phyloP scores from a whole-genome alignment of 805 yeast species.

The Nakazawaea siamensis region DNA sequence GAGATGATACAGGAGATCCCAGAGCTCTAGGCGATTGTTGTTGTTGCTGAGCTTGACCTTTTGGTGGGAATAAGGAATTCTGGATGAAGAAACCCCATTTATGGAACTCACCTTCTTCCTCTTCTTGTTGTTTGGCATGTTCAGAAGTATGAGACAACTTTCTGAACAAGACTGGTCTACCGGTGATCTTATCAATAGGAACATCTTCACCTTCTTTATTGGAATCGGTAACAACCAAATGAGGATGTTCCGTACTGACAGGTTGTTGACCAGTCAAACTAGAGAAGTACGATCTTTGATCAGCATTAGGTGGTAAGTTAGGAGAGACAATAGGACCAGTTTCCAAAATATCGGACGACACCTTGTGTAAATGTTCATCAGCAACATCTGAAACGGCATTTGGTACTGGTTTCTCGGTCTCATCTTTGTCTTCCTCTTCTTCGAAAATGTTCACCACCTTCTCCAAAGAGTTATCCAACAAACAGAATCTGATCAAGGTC shows the following conservation, averaged over 20 bases:
- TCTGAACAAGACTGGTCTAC: conserved; percentile 60
- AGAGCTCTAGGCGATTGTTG: background rate
- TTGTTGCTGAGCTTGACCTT: background rate
- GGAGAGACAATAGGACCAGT: conserved; percentile 48
- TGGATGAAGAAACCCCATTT: conserved; percentile 76
- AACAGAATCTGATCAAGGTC: conserved; percentile 41
- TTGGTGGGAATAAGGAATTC: conserved; percentile 20
- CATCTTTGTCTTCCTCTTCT: conserved; percentile 28
- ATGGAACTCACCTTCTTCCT: conserved; percentile 89
- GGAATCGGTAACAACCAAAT: conserved; percentile 64
- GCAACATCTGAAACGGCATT: background rate
- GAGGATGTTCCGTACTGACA: conserved; percentile 40
- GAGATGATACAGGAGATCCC: background rate
- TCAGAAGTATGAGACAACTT: conserved; percentile 56
- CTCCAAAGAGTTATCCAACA: conserved; percentile 45
- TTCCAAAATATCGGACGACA: conserved; percentile 40
- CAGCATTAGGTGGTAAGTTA: conserved; percentile 19
- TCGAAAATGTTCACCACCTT: conserved; percentile 43
- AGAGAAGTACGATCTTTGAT: conserved; percentile 17
- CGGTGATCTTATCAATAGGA: conserved; percentile 62
- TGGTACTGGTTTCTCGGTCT: conserved; percentile 4
- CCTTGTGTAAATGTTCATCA: conserved; percentile 31
- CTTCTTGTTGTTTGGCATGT: conserved; percentile 71
- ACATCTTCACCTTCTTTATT: conserved; percentile 40
- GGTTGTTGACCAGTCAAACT: conserved; percentile 7